phyloP scores from a whole-genome alignment of 805 yeast species.

The Candida nonsorbophila region DNA sequence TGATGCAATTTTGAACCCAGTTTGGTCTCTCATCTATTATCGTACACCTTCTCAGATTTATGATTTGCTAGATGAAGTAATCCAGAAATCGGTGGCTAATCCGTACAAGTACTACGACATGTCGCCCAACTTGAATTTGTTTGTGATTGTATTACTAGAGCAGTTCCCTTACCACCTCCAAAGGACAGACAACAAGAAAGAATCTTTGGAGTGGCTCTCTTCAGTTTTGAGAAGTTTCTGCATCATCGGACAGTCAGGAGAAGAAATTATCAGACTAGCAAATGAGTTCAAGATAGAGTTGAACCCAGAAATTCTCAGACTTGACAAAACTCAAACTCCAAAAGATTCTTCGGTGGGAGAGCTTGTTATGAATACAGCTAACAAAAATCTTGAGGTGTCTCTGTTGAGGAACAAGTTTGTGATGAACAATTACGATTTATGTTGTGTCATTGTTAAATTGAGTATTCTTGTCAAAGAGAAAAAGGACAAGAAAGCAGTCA shows the following conservation, averaged over 20 bases:
- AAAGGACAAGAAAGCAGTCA: neutral
- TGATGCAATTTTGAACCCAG: slow-evolving; percentile 10
- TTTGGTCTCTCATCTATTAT: slow-evolving; percentile 6
- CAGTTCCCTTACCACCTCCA: slow-evolving; percentile 57
- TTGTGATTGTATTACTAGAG: slow-evolving; percentile 44
- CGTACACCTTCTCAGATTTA: slow-evolving; percentile 36
- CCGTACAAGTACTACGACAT: slow-evolving; percentile 84
- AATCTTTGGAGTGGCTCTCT: slow-evolving; percentile 14
- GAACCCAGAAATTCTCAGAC: slow-evolving; percentile 1
- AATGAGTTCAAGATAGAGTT: slow-evolving; percentile 3
- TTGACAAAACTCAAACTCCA: slow-evolving; percentile 2
- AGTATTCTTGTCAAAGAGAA: neutral
- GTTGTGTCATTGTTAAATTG: slow-evolving; percentile 4
- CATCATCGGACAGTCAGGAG: slow-evolving; percentile 7
- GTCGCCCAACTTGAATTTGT: slow-evolving; percentile 26
- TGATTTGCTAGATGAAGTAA: slow-evolving; percentile 68
- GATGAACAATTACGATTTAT: slow-evolving; percentile 9
- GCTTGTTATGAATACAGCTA: slow-evolving; percentile 25
- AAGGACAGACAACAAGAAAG: slow-evolving; percentile 12
- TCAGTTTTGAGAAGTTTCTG: slow-evolving; percentile 4
- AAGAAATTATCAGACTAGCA: slow-evolving; percentile 4
- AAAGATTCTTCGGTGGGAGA: slow-evolving; percentile 11
- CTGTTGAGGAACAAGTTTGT: slow-evolving; percentile 7
- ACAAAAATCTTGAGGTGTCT: neutral
- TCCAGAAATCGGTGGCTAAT: slow-evolving; percentile 61